A percentile compares a stretch with the other conserved stretches of the same genome.
phyloP scores from a whole-genome alignment of 2,329 filamentous ascomycete species.

The Talaromyces piceae region DNA sequence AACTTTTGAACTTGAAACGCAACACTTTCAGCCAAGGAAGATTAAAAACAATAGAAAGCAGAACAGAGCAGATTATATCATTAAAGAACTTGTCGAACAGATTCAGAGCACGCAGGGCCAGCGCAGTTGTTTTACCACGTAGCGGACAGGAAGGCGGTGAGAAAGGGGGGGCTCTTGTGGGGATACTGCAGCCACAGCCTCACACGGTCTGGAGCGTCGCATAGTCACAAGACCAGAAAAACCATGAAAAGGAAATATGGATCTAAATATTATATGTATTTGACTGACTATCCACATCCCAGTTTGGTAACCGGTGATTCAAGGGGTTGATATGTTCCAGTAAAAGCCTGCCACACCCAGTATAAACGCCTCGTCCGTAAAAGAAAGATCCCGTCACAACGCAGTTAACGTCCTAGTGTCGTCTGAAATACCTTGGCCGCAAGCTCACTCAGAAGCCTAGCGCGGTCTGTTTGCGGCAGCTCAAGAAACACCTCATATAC shows the following conservation, averaged over 20 bases:
- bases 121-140: too few species aligned
- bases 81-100: neutral
- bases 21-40: too few species aligned
- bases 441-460: constrained; percentile 72
- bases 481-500: constrained; percentile 88
- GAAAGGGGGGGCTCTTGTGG: constrained; percentile 4
- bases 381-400: neutral
- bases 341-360: neutral
- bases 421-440: constrained; percentile 70
- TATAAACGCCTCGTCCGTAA: neutral
- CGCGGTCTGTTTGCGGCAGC: constrained; percentile 73
- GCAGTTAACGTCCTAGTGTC: constrained; percentile 14
- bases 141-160: constrained; percentile 9
- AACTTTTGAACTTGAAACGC: neutral
- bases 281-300: neutral
- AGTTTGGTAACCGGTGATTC: neutral
- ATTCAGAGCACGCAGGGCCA: neutral
- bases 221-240: too few species aligned
- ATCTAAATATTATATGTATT: neutral
- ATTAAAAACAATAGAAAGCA: neutral
- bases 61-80: neutral
- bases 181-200: neutral
- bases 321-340: neutral
- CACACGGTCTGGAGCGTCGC: neutral
- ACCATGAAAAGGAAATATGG: too few species aligned